phyloP scores from a whole-genome alignment of 1,139 yeast genomes.

The Debaryomyces robertsiae region DNA sequence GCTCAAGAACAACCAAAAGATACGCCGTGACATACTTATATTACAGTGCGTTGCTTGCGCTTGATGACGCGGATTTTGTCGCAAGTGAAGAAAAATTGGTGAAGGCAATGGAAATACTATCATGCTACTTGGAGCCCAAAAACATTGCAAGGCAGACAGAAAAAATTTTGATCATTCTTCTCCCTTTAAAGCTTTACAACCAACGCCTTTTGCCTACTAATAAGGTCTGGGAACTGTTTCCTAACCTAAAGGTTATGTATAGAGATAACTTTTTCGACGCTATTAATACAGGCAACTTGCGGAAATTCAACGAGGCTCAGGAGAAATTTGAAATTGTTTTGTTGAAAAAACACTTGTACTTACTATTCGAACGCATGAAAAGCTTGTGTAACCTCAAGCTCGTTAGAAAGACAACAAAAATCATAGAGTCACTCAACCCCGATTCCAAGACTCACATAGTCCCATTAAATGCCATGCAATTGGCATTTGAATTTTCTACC shows the following conservation, averaged over 20 bases:
- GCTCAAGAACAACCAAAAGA: conserved; percentile 44
- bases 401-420: conserved; percentile 48
- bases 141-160: conserved; percentile 32
- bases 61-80: conserved; percentile 62
- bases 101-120: conserved; percentile 45
- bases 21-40: conserved; percentile 65
- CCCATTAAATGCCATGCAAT: conserved; percentile 48
- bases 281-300: conserved; percentile 57
- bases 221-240: conserved; percentile 46
- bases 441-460: conserved; percentile 37
- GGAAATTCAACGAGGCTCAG: conserved; percentile 48
- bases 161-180: conserved; percentile 49
- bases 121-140: conserved; percentile 22
- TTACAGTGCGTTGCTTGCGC: conserved; percentile 62
- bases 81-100: conserved; percentile 52
- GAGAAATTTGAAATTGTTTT: conserved; percentile 50
- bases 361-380: conserved; percentile 59
- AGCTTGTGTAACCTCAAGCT: conserved; percentile 55
- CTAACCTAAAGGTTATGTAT: conserved; percentile 49
- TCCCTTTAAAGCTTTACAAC: conserved; percentile 57
- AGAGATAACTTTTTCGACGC: conserved; percentile 49
- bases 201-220: conserved; percentile 43
- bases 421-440: conserved; percentile 38
- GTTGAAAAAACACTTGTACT: conserved; percentile 61
- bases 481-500: conserved; percentile 47